Evolutionary conservation across 2,329 filamentous ascomycete genomes (phyloP).

Genomic region (Penicillium oxalicum): DNA sequence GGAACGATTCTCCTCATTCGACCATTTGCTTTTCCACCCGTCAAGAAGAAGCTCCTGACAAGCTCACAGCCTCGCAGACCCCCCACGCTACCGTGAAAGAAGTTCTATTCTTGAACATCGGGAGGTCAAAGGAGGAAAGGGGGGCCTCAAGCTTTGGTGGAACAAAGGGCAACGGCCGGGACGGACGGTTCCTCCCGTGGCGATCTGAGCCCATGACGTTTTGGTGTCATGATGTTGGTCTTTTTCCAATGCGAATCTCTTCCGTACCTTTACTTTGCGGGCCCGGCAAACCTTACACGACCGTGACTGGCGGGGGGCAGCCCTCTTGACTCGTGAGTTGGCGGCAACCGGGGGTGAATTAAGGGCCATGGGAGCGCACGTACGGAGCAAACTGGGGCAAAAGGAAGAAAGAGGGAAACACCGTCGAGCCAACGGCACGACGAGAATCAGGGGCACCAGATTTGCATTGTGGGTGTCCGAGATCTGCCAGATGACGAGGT

Average conservation of each 20-base stretch:
- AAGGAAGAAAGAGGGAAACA: slow-evolving; percentile 12
- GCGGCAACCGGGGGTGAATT: slow-evolving; percentile 12
- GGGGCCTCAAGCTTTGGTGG: neutral
- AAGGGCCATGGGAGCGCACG: slow-evolving; percentile 16
- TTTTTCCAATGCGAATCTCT: no score
- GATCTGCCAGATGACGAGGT: slow-evolving; percentile 16
- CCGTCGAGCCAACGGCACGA: slow-evolving; percentile 23
- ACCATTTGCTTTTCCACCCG: no score
- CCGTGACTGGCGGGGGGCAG: slow-evolving; percentile 29
- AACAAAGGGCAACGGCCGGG: slow-evolving; percentile 5
- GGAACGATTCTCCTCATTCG: neutral
- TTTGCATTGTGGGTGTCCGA: slow-evolving; percentile 26
- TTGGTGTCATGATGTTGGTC: neutral
- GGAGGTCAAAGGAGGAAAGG: neutral
- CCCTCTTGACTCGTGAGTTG: slow-evolving; percentile 23
- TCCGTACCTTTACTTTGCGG: slow-evolving; percentile 36
- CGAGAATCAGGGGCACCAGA: slow-evolving; percentile 26
- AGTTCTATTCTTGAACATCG: neutral
- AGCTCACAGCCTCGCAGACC: neutral
- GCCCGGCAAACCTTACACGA: slow-evolving; percentile 35
- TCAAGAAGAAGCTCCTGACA: neutral
- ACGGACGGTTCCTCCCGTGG: slow-evolving; percentile 11
- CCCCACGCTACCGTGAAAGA: no score
- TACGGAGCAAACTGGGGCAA: slow-evolving; percentile 2
- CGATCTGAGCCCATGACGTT: slow-evolving; percentile 18